A percentile compares a stretch with the other conserved stretches of the same genome.
Conservation (phyloP, 805 yeast genomes). For the Wickerhamiella sergipiensis region DNA sequence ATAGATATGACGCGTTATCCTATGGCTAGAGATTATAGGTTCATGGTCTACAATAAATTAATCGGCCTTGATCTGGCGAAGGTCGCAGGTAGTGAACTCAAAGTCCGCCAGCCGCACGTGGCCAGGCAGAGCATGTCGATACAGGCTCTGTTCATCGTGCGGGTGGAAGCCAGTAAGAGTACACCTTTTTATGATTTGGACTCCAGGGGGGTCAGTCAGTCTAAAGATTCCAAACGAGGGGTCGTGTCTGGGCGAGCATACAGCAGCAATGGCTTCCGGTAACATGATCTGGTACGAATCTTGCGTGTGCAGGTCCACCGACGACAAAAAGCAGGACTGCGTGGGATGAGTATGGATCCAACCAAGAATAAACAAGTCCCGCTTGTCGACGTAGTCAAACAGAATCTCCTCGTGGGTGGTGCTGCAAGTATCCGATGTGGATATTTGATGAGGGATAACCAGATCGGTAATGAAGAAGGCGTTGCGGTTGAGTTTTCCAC, state of each 20-base stretch:
- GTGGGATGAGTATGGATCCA: constrained; percentile 71
- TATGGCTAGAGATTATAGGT: too few relatives aligned
- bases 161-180: constrained; percentile 44
- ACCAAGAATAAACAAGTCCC: constrained; percentile 49
- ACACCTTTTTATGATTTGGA: constrained; percentile 41
- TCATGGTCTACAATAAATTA: not conserved
- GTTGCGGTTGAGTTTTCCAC: constrained; percentile 46
- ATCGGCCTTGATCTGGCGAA: constrained; percentile 23
- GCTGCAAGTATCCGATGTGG: constrained; percentile 48
- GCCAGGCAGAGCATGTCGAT: constrained; percentile 22
- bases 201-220: constrained; percentile 53
- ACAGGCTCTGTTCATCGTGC: constrained; percentile 38
- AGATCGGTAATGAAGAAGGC: constrained; percentile 52
- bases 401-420: constrained; percentile 47
- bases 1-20: too few relatives aligned
- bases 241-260: constrained; percentile 40
- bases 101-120: constrained; percentile 12
- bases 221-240: constrained; percentile 45
- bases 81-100: constrained; percentile 29
- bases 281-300: constrained; percentile 56
- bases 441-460: constrained; percentile 48
- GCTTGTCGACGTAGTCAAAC: constrained; percentile 40
- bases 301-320: constrained; percentile 56
- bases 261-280: constrained; percentile 56
- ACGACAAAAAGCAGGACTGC: constrained; percentile 54